Percentiles rank a stretch among this genome's conserved stretches.
Conservation (phyloP, 345 rosid species). For the Hirschfeldia incana region DNA sequence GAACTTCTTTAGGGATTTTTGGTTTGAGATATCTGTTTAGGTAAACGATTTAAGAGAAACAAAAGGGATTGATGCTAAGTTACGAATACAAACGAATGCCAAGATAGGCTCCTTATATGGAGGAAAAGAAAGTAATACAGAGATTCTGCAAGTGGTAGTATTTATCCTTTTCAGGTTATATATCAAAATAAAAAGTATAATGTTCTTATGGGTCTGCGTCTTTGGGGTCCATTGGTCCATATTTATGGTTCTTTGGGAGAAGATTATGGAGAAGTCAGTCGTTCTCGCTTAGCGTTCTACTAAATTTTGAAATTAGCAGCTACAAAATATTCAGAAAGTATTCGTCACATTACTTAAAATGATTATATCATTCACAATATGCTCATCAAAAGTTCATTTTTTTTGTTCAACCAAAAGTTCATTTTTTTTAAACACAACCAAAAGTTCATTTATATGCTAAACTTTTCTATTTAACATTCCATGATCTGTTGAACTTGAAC, state of each 20-base stretch:
- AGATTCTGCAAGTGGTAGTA: slow-evolving; percentile 29
- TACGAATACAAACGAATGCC: slow-evolving; percentile 29
- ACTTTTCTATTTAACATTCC: background rate
- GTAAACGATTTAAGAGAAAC: slow-evolving; percentile 10
- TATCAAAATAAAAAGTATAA: background rate
- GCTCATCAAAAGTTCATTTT: background rate
- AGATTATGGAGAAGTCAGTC: background rate
- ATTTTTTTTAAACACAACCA: no score
- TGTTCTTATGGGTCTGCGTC: slow-evolving; percentile 30
- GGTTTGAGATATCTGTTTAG: background rate
- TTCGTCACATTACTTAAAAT: background rate
- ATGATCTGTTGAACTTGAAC: background rate
- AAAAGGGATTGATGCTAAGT: slow-evolving; percentile 10
- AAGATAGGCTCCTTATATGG: slow-evolving; percentile 34
- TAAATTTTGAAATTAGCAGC: background rate
- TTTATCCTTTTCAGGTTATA: slow-evolving; percentile 22
- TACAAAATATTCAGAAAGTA: background rate
- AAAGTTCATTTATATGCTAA: background rate
- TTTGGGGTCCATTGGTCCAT: slow-evolving; percentile 17
- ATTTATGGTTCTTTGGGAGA: slow-evolving; percentile 13
- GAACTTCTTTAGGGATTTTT: background rate
- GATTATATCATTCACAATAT: background rate
- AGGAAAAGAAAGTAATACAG: slow-evolving; percentile 18
- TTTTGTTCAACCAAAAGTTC: no score
- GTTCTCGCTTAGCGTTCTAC: background rate